Evolutionary conservation across 2,329 filamentous ascomycete genomes (phyloP), one percentile per base, ranked within the genome.

Genomic region (Shiraia sp.): DNA sequence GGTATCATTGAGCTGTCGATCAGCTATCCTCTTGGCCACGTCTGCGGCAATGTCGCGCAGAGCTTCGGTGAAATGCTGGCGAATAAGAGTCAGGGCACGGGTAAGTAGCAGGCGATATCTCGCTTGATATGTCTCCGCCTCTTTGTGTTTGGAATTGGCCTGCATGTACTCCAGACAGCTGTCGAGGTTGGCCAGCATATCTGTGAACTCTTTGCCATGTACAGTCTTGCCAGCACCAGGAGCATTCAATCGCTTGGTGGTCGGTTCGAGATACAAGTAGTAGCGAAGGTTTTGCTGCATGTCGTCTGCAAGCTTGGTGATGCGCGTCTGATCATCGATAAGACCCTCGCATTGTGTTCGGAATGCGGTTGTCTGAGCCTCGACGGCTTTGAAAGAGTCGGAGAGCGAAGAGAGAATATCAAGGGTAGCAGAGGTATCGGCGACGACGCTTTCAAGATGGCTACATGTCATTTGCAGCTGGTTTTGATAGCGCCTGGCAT

Each of bases 111-210:
- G 79, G 46, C 88, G 83, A 67, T 97, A 97, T 45, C 90, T 83
- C 6, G 92, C 90, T 30, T 91, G 81, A 66, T 96, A 97, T 2
- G 87, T 83, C 49, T 90, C 86, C 2, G 91, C 86, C 68, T 97
- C 92, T 49, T 88, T 87, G 65, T 96, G 95, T 6, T 82, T 83
- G 7, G 88, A 81, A 73, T 96, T 89, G 37, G 82, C 78, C 47
- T 88, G 81, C 90, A 97, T 96, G 64, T 97, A 97, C 22, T 85
- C 86, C 55, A 99, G 82, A 66, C 92, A 99, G 38, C 89, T 83
- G 69, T 97, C 91, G 35, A 99, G 76, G 49, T 90, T 92, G 32
- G 82, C 79, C 34, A 99, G 75, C 78, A 97, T 95, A 38, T 96
- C 88, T 2, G 87, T 84, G 62, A 97, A 96, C 31, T 88, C 87